These are phyloP conservation scores for Fonsecaea pugnacius DNA, from an alignment of 2,329 filamentous ascomycete genomes.

Conservation along the genomic window DNA sequence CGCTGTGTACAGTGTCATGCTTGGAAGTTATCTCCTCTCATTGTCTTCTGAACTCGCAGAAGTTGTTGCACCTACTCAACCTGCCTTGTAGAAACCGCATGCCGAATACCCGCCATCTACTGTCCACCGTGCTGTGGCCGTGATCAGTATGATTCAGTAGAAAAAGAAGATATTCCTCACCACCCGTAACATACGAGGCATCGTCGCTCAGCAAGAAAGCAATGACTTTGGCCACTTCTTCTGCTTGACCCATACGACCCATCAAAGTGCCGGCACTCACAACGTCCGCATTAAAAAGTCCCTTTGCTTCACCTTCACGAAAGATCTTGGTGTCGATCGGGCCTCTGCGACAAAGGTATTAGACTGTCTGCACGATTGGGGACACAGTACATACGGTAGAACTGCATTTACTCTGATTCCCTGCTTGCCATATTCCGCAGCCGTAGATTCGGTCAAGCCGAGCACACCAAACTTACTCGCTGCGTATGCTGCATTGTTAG, in stretches of 20 bases:
- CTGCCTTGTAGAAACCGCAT: slow-evolving; percentile 26
- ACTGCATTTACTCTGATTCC: slow-evolving; percentile 46
- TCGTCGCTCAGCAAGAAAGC: slow-evolving; percentile 54
- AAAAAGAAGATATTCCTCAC: slow-evolving; percentile 21
- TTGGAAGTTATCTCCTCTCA: neutral
- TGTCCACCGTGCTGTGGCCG: slow-evolving; percentile 24
- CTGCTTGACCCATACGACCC: slow-evolving; percentile 27
- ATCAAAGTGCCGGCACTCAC: slow-evolving; percentile 24
- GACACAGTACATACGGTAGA: slow-evolving; percentile 35
- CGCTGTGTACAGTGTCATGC: neutral
- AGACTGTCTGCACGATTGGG: neutral
- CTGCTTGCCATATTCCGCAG: slow-evolving; percentile 41
- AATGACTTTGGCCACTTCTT: slow-evolving; percentile 50
- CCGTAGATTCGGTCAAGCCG: slow-evolving; percentile 49
- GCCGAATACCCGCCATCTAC: slow-evolving; percentile 28
- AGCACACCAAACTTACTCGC: slow-evolving; percentile 51
- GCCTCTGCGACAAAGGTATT: slow-evolving; percentile 4
- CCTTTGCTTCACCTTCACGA: slow-evolving; percentile 25
- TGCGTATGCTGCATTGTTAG: slow-evolving; percentile 49
- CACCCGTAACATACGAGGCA: slow-evolving; percentile 54
- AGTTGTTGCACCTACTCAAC: neutral
- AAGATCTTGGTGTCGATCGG: slow-evolving; percentile 29
- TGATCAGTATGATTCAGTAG: neutral
- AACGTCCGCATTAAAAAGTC: slow-evolving; percentile 21
- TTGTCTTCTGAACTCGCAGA: no score